Conservation (phyloP, 2,329 filamentous ascomycete genomes). For the Allantophomopsis lycopodina region DNA sequence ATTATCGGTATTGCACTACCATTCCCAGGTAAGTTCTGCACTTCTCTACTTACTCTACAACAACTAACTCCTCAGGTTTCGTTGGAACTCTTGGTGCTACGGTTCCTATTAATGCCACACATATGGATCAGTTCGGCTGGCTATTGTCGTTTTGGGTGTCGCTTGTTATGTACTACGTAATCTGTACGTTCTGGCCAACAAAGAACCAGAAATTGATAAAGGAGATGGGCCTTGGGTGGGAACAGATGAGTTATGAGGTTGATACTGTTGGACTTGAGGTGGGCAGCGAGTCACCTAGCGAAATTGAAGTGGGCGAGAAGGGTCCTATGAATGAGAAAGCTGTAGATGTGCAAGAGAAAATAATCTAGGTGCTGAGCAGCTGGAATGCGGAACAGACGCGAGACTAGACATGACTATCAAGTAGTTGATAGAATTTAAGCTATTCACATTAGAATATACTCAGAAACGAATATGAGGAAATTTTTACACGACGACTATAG, state of each 20-base stretch:
- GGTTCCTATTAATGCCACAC: slow-evolving; percentile 12
- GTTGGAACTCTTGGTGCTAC: slow-evolving; percentile 13
- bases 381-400: no score
- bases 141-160: slow-evolving; percentile 14
- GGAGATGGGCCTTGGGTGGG: slow-evolving; percentile 11
- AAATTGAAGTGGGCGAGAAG: background rate
- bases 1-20: slow-evolving; percentile 13
- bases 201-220: slow-evolving; percentile 14
- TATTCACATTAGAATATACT: no score
- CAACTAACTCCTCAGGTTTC: slow-evolving; percentile 4
- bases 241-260: slow-evolving; percentile 1
- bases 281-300: background rate
- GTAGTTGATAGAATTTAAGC: no score
- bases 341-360: no score
- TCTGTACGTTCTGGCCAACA: slow-evolving; percentile 20
- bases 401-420: no score
- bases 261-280: background rate
- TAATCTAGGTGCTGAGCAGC: no score
- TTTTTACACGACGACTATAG: no score
- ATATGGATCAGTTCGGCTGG: slow-evolving; percentile 17
- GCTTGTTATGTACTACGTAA: slow-evolving; percentile 11
- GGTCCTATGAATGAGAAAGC: background rate
- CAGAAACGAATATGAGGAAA: no score
- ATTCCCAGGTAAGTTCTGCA: slow-evolving; percentile 10
- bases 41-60: background rate